Evolutionary conservation across 2,329 filamentous ascomycete species (phyloP).

Genomic region (Aspergillus ochraceoroseus): DNA sequence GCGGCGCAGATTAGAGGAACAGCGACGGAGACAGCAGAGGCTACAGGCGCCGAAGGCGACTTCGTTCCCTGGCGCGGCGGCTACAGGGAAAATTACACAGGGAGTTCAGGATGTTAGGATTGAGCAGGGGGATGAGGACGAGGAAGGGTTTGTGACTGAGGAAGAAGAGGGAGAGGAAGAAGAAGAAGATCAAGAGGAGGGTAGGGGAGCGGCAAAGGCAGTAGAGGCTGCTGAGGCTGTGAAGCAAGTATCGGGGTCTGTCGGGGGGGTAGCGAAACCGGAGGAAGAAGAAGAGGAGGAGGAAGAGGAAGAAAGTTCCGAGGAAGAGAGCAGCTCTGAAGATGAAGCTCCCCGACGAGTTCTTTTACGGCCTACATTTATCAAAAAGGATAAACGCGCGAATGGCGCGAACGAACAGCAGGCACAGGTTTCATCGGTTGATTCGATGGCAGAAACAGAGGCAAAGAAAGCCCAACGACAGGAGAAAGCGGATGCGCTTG

Average conservation of each 20-base stretch:
- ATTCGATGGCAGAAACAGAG: conserved; percentile 43
- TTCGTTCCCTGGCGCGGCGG: conserved; percentile 34
- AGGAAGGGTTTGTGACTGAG: conserved; percentile 60
- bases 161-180: conserved; percentile 45
- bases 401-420: conserved; percentile 25
- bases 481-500: conserved; percentile 68
- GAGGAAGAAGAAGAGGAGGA: conserved; percentile 50
- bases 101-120: conserved; percentile 33
- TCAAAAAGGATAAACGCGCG: conserved; percentile 59
- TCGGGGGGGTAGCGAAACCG: conserved; percentile 39
- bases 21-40: conserved; percentile 42
- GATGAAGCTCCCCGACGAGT: conserved; percentile 54
- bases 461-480: conserved; percentile 52
- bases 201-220: conserved; percentile 14
- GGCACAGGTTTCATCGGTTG: conserved; percentile 18
- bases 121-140: conserved; percentile 43
- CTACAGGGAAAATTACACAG: conserved; percentile 31
- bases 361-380: conserved; percentile 62
- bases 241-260: conserved; percentile 22
- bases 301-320: conserved; percentile 44
- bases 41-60: conserved; percentile 44
- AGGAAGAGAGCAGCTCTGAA: conserved; percentile 53
- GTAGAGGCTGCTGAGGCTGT: conserved; percentile 17
- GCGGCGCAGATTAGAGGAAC: conserved; percentile 34
- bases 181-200: conserved; percentile 35